Percentiles rank a stretch among this genome's conserved stretches.
phyloP scores from a whole-genome alignment of 2,329 filamentous ascomycete species.

The Botrytis paeoniae region DNA sequence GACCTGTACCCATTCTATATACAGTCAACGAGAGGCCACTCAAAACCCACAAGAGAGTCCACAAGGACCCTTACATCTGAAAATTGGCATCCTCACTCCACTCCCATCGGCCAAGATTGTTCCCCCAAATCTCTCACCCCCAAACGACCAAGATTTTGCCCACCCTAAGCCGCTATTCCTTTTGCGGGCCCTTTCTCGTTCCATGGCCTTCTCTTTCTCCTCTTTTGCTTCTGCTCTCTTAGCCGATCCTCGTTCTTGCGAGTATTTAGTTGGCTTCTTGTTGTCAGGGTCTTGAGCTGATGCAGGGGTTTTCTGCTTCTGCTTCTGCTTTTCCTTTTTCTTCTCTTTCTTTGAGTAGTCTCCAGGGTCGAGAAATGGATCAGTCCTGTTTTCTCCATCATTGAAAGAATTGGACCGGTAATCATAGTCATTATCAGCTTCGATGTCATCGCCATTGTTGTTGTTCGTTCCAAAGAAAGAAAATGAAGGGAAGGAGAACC shows the following conservation, averaged over 20 bases:
- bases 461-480: background rate
- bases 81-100: constrained; percentile 12
- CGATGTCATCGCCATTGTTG: background rate
- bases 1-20: background rate
- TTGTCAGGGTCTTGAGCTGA: background rate
- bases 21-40: background rate
- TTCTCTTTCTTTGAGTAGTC: background rate
- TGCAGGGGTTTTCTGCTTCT: background rate
- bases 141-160: constrained; percentile 14
- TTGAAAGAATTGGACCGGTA: background rate
- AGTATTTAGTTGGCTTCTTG: background rate
- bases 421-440: background rate
- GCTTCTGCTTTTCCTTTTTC: no score
- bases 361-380: background rate
- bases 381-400: background rate
- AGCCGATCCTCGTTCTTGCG: background rate
- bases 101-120: constrained; percentile 9
- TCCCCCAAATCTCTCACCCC: constrained; percentile 12
- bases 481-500: background rate
- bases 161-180: constrained; percentile 12
- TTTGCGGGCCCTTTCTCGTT: constrained; percentile 6
- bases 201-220: constrained; percentile 1
- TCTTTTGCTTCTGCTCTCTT: background rate
- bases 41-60: constrained; percentile 2
- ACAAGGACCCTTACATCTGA: constrained; percentile 13